phyloP scores from a whole-genome alignment of 345 rosid genomes.

The Microcos paniculata region DNA sequence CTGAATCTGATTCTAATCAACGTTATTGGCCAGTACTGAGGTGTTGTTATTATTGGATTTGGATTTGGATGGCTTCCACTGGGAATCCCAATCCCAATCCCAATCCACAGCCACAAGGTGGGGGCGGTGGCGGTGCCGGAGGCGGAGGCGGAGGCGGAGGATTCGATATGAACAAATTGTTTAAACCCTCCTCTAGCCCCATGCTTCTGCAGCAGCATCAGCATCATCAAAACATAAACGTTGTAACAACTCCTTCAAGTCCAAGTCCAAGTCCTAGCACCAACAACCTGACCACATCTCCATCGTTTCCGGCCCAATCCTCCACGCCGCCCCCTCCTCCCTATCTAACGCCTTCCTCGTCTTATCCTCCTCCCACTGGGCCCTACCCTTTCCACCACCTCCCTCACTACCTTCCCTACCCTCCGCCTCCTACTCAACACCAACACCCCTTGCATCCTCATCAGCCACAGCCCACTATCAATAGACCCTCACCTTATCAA shows the following conservation, averaged over 20 bases:
- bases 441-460: constrained; percentile 12
- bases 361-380: constrained; percentile 28
- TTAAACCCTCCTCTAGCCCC: constrained; percentile 12
- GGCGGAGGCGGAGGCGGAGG: constrained; percentile 11
- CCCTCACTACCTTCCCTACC: constrained; percentile 23
- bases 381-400: constrained; percentile 23
- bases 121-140: neutral
- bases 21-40: too few relatives aligned
- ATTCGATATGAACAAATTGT: constrained; percentile 20
- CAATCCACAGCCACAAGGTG: constrained; percentile 5
- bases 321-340: constrained; percentile 17
- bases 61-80: constrained; percentile 20
- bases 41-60: neutral
- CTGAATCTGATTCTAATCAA: neutral
- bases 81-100: neutral
- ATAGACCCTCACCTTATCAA: constrained; percentile 11
- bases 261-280: neutral
- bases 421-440: constrained; percentile 10
- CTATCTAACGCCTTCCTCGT: constrained; percentile 21
- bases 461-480: neutral
- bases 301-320: constrained; percentile 22
- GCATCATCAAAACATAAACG: neutral
- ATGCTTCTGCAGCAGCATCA: neutral
- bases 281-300: constrained; percentile 21
- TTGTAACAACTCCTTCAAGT: neutral